Evolutionary conservation across 2,329 filamentous ascomycete species (phyloP).

Genomic region (Botrytis pseudocinerea): DNA sequence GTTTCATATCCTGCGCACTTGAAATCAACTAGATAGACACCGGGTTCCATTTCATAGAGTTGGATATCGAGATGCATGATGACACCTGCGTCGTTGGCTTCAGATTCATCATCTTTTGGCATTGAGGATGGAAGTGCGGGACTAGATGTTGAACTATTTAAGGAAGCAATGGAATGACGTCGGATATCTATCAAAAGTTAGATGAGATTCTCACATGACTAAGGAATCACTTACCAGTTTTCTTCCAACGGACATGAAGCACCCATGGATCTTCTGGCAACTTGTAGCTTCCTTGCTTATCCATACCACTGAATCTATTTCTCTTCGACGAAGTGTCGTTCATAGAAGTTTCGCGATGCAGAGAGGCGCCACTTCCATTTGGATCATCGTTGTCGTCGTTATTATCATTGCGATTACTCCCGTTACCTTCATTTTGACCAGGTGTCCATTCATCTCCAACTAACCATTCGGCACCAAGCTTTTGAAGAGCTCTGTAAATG

Average conservation of each 20-base stretch:
- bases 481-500: slow-evolving; percentile 87
- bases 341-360: slow-evolving; percentile 44
- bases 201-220: slow-evolving; percentile 51
- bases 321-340: slow-evolving; percentile 38
- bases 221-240: slow-evolving; percentile 68
- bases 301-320: slow-evolving; percentile 42
- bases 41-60: slow-evolving; percentile 88
- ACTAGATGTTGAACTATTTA: slow-evolving; percentile 39
- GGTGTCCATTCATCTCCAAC: slow-evolving; percentile 56
- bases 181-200: slow-evolving; percentile 49
- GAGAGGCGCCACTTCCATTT: slow-evolving; percentile 40
- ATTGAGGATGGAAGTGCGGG: slow-evolving; percentile 30
- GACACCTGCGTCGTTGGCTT: slow-evolving; percentile 48
- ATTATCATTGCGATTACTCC: background rate
- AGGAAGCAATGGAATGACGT: slow-evolving; percentile 41
- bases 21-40: slow-evolving; percentile 96
- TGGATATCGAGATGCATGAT: slow-evolving; percentile 96
- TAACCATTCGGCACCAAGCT: slow-evolving; percentile 88
- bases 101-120: slow-evolving; percentile 14
- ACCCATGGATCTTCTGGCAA: slow-evolving; percentile 96
- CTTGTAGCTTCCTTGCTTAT: slow-evolving; percentile 66
- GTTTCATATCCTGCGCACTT: slow-evolving; percentile 97
- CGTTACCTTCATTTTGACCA: background rate
- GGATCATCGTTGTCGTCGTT: slow-evolving; percentile 41
- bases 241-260: slow-evolving; percentile 85